Percentiles rank a stretch among this genome's conserved stretches.
These are phyloP conservation scores for Nicotiana noctiflora DNA, from an alignment of 257 asterid species.

Conservation along the genomic window DNA sequence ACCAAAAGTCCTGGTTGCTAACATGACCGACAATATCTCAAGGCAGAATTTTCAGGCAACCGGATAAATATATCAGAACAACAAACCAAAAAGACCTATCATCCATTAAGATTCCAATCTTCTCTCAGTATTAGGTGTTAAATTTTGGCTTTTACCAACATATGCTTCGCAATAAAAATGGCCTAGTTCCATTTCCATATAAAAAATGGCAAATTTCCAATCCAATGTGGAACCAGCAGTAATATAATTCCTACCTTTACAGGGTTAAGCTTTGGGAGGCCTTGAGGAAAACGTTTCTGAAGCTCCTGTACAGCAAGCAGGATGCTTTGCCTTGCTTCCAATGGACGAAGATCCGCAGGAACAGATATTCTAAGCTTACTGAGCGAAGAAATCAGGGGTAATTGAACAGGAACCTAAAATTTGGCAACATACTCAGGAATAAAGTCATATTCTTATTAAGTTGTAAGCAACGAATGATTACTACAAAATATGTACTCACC, in stretches of 20 bases:
- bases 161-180: neutral
- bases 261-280: conserved; percentile 90
- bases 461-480: neutral
- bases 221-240: neutral
- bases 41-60: neutral
- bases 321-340: conserved; percentile 77
- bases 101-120: neutral
- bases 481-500: conserved; percentile 34
- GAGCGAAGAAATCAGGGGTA: conserved; percentile 80
- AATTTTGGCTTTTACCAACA: neutral
- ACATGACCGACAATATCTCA: neutral
- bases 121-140: neutral
- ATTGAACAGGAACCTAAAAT: conserved; percentile 86
- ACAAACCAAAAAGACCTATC: neutral
- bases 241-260: conserved; percentile 49
- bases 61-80: neutral
- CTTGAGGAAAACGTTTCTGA: conserved; percentile 81
- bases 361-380: conserved; percentile 79
- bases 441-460: neutral
- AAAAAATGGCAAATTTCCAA: neutral
- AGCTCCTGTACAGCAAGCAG: conserved; percentile 84
- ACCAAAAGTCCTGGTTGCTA: neutral
- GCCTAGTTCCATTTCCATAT: neutral
- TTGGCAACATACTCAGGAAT: conserved; percentile 1
- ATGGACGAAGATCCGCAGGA: conserved; percentile 88